A percentile compares a stretch with the other conserved stretches of the same genome.
Conservation (phyloP, 352 stramenopile genomes). For the Phytopythium montanum region DNA sequence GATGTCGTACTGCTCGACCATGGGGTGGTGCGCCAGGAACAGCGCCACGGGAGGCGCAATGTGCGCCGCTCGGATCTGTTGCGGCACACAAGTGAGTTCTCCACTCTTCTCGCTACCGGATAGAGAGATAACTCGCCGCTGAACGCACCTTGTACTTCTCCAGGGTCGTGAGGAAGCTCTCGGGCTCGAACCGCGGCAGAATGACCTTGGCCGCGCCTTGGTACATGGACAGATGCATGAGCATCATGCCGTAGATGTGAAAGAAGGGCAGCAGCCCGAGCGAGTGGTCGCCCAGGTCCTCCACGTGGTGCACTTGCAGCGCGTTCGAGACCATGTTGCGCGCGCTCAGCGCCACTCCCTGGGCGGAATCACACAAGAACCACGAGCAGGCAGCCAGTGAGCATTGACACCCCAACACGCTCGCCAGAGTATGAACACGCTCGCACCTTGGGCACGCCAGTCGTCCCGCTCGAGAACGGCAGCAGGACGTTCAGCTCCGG, state of each 20-base stretch:
- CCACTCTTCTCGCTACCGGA: neutral
- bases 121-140: neutral
- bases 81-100: neutral
- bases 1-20: constrained; percentile 92
- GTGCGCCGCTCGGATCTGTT: constrained; percentile 32
- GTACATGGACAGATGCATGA: constrained; percentile 80
- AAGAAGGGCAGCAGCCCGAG: constrained; percentile 91
- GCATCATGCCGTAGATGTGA: constrained; percentile 92
- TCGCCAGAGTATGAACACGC: neutral
- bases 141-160: constrained; percentile 46
- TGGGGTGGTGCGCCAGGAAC: constrained; percentile 84
- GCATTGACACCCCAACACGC: too few relatives aligned
- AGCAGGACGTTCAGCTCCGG: constrained; percentile 53
- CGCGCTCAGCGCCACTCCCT: constrained; percentile 70
- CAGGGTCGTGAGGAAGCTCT: constrained; percentile 82
- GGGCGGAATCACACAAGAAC: neutral
- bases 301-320: constrained; percentile 70
- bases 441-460: constrained; percentile 78
- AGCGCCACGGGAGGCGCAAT: constrained; percentile 89
- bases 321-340: constrained; percentile 90
- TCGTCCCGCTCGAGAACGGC: constrained; percentile 94
- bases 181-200: constrained; percentile 87
- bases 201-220: constrained; percentile 83
- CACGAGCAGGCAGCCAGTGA: neutral
- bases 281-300: constrained; percentile 47